phyloP scores from a whole-genome alignment of 1,284 basidiomycete genomes.

The Schizophyllum amplum region DNA sequence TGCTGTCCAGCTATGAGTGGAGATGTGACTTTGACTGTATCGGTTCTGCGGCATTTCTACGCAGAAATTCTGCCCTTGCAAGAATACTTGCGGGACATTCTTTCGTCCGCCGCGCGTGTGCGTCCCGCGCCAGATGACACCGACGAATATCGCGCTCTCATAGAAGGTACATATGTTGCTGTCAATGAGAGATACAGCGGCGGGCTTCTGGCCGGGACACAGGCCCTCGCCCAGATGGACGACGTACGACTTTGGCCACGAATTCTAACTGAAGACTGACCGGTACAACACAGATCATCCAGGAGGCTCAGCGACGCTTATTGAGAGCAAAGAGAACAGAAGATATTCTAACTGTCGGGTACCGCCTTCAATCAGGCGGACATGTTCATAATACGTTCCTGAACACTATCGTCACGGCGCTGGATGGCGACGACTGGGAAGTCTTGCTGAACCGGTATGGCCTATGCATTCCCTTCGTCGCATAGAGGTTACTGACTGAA shows the following conservation, averaged over 20 bases:
- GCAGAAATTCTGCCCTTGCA: neutral
- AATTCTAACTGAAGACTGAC: neutral
- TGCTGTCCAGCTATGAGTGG: no score
- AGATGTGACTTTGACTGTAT: neutral
- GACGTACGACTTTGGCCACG: neutral
- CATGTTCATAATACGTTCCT: neutral
- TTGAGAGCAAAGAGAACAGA: neutral
- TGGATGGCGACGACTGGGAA: neutral
- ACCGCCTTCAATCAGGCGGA: neutral
- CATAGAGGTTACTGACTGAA: no score
- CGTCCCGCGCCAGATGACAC: neutral
- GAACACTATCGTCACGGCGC: neutral
- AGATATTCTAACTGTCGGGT: neutral
- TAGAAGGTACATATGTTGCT: neutral
- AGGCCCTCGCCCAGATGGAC: neutral
- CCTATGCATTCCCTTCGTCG: no score
- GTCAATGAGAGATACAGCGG: neutral
- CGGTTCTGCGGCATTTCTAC: neutral
- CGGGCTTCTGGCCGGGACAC: neutral
- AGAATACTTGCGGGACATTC: neutral
- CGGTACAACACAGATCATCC: neutral
- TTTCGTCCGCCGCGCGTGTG: neutral
- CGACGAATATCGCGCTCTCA: neutral
- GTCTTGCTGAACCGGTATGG: neutral
- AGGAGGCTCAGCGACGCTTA: neutral